Percentiles rank a stretch among this genome's conserved stretches.
These are phyloP conservation scores for Neofusicoccum ribis DNA, from an alignment of 2,329 filamentous ascomycete species.

Conservation along the genomic window DNA sequence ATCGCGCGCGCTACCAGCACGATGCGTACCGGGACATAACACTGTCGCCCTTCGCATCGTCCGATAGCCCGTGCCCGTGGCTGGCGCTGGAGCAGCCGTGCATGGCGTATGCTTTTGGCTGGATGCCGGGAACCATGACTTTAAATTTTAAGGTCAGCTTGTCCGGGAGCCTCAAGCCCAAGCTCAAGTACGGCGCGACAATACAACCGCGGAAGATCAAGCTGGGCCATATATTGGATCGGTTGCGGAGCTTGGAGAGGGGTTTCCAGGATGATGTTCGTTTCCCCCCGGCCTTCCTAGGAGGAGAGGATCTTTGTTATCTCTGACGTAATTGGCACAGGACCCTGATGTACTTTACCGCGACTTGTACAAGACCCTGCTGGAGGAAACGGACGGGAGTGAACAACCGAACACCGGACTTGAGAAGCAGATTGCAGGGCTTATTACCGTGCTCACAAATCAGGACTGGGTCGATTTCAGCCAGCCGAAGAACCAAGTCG, in stretches of 20 bases:
- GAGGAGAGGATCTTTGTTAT: background rate
- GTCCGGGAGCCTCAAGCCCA: conserved; percentile 57
- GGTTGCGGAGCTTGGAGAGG: conserved; percentile 43
- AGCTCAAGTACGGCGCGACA: conserved; percentile 59
- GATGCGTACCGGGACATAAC: conserved; percentile 40
- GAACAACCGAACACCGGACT: conserved; percentile 60
- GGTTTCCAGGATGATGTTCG: conserved; percentile 45
- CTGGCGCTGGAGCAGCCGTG: conserved; percentile 74
- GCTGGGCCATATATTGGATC: conserved; percentile 50
- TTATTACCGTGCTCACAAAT: conserved; percentile 69
- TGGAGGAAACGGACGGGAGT: conserved; percentile 65
- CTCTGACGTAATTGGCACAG: conserved; percentile 37
- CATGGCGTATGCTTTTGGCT: conserved; percentile 67
- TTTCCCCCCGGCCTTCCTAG: conserved; percentile 22
- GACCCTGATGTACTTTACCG: conserved; percentile 48
- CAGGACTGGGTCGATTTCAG: conserved; percentile 74
- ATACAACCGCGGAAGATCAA: conserved; percentile 63
- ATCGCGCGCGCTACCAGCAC: conserved; percentile 38
- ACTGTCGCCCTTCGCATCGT: conserved; percentile 37
- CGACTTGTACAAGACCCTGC: conserved; percentile 66
- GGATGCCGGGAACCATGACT: conserved; percentile 68
- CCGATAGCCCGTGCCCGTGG: conserved; percentile 57
- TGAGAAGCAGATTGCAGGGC: conserved; percentile 70
- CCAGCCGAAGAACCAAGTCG: conserved; percentile 67
- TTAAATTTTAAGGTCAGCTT: conserved; percentile 68